Conservation (phyloP, 306 rosid species). For the Cucurbita argyrosperma region DNA sequence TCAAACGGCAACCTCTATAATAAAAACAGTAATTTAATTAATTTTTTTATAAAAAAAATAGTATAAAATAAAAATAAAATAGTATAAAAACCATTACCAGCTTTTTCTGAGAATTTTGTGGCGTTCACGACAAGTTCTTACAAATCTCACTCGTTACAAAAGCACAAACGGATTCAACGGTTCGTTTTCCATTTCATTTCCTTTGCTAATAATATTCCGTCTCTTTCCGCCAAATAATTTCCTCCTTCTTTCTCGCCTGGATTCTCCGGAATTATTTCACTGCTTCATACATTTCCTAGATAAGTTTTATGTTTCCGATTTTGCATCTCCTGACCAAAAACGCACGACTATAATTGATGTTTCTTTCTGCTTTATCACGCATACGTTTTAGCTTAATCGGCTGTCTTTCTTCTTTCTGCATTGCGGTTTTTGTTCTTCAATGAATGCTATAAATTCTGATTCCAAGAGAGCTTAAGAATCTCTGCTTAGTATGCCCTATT, state of each 20-base stretch:
- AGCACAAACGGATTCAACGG: slow-evolving; percentile 13
- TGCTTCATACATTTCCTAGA: slow-evolving; percentile 17
- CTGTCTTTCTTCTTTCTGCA: not conserved
- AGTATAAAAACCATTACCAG: not conserved
- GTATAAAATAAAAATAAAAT: not conserved
- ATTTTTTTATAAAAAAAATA: not conserved
- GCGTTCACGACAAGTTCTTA: slow-evolving; percentile 51
- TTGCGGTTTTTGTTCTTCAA: not conserved
- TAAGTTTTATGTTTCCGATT: slow-evolving; percentile 18
- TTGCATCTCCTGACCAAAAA: not conserved
- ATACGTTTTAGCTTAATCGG: not conserved
- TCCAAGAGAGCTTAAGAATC: not conserved
- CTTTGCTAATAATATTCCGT: slow-evolving; percentile 11
- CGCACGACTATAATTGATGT: not conserved
- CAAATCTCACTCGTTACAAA: slow-evolving; percentile 16
- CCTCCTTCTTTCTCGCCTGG: slow-evolving; percentile 5
- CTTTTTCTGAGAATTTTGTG: slow-evolving; percentile 19
- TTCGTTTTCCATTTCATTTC: slow-evolving; percentile 1
- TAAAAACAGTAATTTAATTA: not conserved
- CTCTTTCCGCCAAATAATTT: not conserved
- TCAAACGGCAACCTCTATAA: not conserved
- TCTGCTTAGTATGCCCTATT: not conserved
- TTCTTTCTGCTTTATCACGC: not conserved
- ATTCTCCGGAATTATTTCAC: slow-evolving; percentile 16
- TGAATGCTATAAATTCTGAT: not conserved